Conservation (phyloP, 1,139 yeast species). For the Suzukiozyma palmioleophila region DNA sequence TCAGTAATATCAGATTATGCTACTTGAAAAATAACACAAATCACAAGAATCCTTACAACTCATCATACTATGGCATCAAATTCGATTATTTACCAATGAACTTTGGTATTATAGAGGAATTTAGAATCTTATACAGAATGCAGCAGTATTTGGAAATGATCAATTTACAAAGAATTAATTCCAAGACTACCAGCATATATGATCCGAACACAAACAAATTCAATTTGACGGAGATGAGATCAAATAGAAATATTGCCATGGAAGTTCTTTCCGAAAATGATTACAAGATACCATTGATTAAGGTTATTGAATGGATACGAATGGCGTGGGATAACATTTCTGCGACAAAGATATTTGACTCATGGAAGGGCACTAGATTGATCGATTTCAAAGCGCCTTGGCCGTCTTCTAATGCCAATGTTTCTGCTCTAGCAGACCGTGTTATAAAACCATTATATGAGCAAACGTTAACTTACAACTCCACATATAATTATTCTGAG, state of each 20-base stretch:
- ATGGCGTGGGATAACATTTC: slow-evolving; percentile 53
- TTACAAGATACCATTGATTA: slow-evolving; percentile 45
- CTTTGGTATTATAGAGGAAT: slow-evolving; percentile 63
- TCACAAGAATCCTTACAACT: slow-evolving; percentile 36
- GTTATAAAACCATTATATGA: neutral
- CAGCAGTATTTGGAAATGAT: slow-evolving; percentile 56
- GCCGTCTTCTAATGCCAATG: slow-evolving; percentile 16
- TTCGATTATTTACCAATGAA: slow-evolving; percentile 57
- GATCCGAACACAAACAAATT: neutral
- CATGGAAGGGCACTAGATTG: slow-evolving; percentile 45
- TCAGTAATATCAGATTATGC: slow-evolving; percentile 47
- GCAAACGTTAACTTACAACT: slow-evolving; percentile 13
- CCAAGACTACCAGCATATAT: slow-evolving; percentile 9
- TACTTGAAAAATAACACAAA: slow-evolving; percentile 39
- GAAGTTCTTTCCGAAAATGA: slow-evolving; percentile 34
- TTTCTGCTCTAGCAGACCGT: slow-evolving; percentile 4
- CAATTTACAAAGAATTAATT: slow-evolving; percentile 30
- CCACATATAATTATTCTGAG: slow-evolving; percentile 27
- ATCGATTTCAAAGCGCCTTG: slow-evolving; percentile 18
- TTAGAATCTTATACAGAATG: slow-evolving; percentile 53
- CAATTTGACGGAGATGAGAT: neutral
- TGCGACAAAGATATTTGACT: slow-evolving; percentile 39
- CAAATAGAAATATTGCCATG: slow-evolving; percentile 9
- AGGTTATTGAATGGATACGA: slow-evolving; percentile 56
- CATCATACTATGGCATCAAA: slow-evolving; percentile 32